phyloP scores from a whole-genome alignment of 768 basidiomycete species.

The Suillus subalutaceus region DNA sequence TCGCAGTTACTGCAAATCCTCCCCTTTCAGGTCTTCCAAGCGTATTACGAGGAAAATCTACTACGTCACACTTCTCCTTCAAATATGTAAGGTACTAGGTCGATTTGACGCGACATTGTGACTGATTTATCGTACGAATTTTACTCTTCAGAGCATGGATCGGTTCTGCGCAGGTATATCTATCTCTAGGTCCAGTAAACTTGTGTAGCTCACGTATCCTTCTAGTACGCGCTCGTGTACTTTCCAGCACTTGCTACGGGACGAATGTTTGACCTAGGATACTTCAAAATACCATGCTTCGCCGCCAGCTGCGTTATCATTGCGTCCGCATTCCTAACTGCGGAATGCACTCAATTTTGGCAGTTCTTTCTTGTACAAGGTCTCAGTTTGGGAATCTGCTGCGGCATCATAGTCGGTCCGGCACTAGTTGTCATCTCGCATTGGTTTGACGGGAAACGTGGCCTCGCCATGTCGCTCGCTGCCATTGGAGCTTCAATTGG shows the following conservation, averaged over 20 bases:
- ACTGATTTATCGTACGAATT: not conserved
- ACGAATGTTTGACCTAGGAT: slow-evolving; percentile 74
- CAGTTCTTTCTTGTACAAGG: slow-evolving; percentile 80
- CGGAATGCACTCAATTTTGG: slow-evolving; percentile 76
- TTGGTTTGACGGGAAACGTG: slow-evolving; percentile 65
- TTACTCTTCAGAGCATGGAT: slow-evolving; percentile 70
- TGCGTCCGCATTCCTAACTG: slow-evolving; percentile 61
- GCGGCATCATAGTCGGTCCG: slow-evolving; percentile 66
- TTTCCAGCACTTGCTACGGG: slow-evolving; percentile 65
- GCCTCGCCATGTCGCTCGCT: slow-evolving; percentile 60
- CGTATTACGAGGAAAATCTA: slow-evolving; percentile 62
- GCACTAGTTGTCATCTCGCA: slow-evolving; percentile 63
- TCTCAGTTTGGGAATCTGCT: slow-evolving; percentile 60
- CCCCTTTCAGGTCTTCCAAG: slow-evolving; percentile 63
- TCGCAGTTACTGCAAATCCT: slow-evolving; percentile 1
- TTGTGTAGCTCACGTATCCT: not conserved
- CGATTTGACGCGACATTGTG: not conserved
- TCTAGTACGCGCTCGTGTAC: slow-evolving; percentile 63
- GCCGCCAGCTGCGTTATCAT: slow-evolving; percentile 54
- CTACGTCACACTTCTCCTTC: slow-evolving; percentile 57
- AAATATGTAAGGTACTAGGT: slow-evolving; percentile 50
- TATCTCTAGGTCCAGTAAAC: slow-evolving; percentile 4
- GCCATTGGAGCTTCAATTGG: slow-evolving; percentile 72
- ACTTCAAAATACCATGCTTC: slow-evolving; percentile 54
- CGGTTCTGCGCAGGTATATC: slow-evolving; percentile 67